Evolutionary conservation across 805 yeast species (phyloP).

Genomic region (Lipomyces lipofer): DNA sequence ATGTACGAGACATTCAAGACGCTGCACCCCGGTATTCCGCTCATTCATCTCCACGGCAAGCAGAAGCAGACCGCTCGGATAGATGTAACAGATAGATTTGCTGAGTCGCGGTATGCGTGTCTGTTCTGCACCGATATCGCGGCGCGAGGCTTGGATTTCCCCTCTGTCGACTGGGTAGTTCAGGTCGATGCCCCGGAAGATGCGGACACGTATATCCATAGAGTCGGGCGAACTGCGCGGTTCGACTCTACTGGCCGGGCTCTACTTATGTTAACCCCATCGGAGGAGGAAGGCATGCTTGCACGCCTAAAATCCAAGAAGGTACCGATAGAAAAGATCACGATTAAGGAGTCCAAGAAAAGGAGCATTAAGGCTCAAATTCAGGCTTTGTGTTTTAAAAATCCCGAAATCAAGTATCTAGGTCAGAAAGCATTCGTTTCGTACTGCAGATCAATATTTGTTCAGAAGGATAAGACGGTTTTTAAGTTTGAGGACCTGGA

Average conservation of each 20-base stretch:
- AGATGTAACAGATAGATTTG: slow-evolving; percentile 93
- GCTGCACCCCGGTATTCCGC: slow-evolving; percentile 90
- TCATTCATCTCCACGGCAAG: slow-evolving; percentile 92
- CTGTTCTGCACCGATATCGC: slow-evolving; percentile 97
- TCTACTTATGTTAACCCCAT: slow-evolving; percentile 75
- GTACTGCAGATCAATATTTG: slow-evolving; percentile 77
- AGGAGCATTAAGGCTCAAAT: slow-evolving; percentile 77
- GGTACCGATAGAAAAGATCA: slow-evolving; percentile 70
- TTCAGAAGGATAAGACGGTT: slow-evolving; percentile 84
- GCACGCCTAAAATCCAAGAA: slow-evolving; percentile 60
- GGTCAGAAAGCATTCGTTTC: slow-evolving; percentile 96
- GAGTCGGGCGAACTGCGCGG: slow-evolving; percentile 99
- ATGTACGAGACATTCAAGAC: slow-evolving; percentile 84
- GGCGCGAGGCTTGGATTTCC: slow-evolving; percentile 98
- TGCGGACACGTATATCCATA: slow-evolving; percentile 97
- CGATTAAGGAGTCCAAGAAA: slow-evolving; percentile 68
- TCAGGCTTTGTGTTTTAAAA: slow-evolving; percentile 87
- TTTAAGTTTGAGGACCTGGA: slow-evolving; percentile 78
- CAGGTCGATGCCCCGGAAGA: slow-evolving; percentile 99
- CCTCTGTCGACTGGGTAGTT: slow-evolving; percentile 97
- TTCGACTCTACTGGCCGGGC: slow-evolving; percentile 84
- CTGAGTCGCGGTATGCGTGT: slow-evolving; percentile 88
- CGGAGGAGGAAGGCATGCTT: slow-evolving; percentile 77
- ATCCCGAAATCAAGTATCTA: slow-evolving; percentile 85
- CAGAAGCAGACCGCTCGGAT: slow-evolving; percentile 97